These are phyloP conservation scores for Aspergillus sclerotioniger DNA, from an alignment of 495 filamentous ascomycete species.

Conservation along the genomic window DNA sequence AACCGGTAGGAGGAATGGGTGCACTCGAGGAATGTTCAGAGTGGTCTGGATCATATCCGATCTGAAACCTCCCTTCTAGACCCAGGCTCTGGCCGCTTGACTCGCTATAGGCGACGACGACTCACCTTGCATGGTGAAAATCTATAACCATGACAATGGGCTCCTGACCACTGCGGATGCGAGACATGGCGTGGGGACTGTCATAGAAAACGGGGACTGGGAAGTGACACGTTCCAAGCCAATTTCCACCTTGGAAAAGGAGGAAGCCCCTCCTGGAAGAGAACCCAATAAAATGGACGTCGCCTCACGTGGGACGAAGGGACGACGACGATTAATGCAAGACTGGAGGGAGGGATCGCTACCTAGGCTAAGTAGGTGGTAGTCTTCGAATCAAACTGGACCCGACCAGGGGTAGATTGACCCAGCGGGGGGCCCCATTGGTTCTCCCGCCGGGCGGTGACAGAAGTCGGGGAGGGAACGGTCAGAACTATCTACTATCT, in stretches of 20 bases:
- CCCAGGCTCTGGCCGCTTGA: not conserved
- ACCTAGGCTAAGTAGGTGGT: not conserved
- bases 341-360: conserved; percentile 16
- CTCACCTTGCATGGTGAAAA: conserved; percentile 89
- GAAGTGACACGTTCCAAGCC: conserved; percentile 26
- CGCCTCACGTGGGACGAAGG: conserved; percentile 4
- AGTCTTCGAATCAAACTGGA: not conserved
- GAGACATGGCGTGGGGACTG: conserved; percentile 31
- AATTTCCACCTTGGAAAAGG: conserved; percentile 13
- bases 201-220: conserved; percentile 5
- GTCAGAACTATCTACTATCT: no score
- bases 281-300: conserved; percentile 28
- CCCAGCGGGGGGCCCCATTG: not conserved
- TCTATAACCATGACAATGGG: conserved; percentile 85
- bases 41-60: not conserved
- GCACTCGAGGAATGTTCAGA: not conserved
- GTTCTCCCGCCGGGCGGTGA: conserved; percentile 22
- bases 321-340: not conserved
- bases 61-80: not conserved
- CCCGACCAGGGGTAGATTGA: conserved; percentile 9
- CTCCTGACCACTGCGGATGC: conserved; percentile 32
- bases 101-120: not conserved
- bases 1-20: not conserved
- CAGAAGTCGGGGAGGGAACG: conserved; percentile 19
- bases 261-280: conserved; percentile 9